Base-by-base conservation (phyloP, 192 early-diverging fungal species). In the Kickxella alabastrina region DNA sequence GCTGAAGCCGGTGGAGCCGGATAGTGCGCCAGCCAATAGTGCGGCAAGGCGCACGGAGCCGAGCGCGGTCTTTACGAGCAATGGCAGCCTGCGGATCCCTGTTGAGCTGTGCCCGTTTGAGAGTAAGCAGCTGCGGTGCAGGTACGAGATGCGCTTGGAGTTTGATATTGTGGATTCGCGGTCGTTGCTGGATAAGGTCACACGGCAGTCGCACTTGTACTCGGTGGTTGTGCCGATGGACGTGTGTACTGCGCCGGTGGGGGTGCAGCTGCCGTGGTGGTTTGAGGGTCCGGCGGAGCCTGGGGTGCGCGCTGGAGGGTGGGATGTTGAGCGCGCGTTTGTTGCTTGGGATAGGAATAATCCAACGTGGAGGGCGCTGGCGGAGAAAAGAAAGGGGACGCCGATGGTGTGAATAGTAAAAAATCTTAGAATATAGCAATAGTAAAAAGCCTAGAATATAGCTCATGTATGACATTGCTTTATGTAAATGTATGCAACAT, bases 91-190 rank as follows among this genome's bases (percentile, higher is more conserved):
- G 14, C 57, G 44, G 9, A 34, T 72, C 29, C 68, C 62, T 1
- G 42, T 64, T 18, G 68, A 72, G 14, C 49, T 72, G 43, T 63
- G 68, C 17, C 57, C 60, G 26, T 72, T 72, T 14, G 57, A 65
- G 34, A 62, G 68, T 37, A 72, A 72, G 53, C 68, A 54, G 43
- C 27, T 72, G 21, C 54, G 47, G 3, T 57, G 68, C 14, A 24
- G 15, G 3, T 72, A 72, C 36, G 52, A 64, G 42, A 18, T 60
- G 14, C 68, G 68, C 4, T 36, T 72, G 19, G 68, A 72, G 37
- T 72, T 57, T 13, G 68, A 72, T 19, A 53, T 72, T 14, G 49
- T 46, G 7, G 57, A 64, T 32, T 32, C 43, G 9, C 28, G 43
- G 15, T 68, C 65, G 21, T 25, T 68, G 6, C 26, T 48, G 31